A percentile compares a stretch with the other conserved stretches of the same genome.
Conservation (phyloP, 306 rosid genomes). For the Dryas drummondii region DNA sequence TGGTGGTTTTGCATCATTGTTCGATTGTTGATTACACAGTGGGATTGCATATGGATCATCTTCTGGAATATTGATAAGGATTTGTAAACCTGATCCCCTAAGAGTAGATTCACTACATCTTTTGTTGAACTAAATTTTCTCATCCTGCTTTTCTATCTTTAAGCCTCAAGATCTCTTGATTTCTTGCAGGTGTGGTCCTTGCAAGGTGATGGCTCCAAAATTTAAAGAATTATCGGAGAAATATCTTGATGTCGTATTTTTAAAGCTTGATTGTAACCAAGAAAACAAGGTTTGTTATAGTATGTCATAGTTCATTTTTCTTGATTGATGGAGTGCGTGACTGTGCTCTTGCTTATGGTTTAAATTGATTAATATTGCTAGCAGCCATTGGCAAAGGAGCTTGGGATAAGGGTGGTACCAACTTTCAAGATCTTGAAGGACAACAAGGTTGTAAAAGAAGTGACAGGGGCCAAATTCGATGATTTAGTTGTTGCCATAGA, state of each 20-base stretch:
- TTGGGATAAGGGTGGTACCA: constrained; percentile 93
- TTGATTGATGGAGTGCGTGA: background rate
- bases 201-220: constrained; percentile 96
- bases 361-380: constrained; percentile 25
- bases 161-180: background rate
- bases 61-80: too few species aligned
- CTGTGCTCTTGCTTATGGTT: constrained; percentile 14
- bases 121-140: background rate
- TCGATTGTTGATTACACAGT: background rate
- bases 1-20: background rate
- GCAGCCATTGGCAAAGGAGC: constrained; percentile 97
- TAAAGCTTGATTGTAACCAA: constrained; percentile 93
- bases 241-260: constrained; percentile 80
- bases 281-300: constrained; percentile 68
- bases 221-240: constrained; percentile 67
- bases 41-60: too few species aligned
- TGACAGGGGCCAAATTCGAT: constrained; percentile 86
- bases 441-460: constrained; percentile 72
- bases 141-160: background rate
- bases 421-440: constrained; percentile 92
- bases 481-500: constrained; percentile 84
- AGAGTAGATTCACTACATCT: background rate
- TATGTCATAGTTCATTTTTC: background rate
- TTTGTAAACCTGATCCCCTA: background rate
- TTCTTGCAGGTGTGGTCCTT: constrained; percentile 90